These are phyloP conservation scores for Saturnispora dispora DNA, from an alignment of 805 yeast species.

Conservation along the genomic window DNA sequence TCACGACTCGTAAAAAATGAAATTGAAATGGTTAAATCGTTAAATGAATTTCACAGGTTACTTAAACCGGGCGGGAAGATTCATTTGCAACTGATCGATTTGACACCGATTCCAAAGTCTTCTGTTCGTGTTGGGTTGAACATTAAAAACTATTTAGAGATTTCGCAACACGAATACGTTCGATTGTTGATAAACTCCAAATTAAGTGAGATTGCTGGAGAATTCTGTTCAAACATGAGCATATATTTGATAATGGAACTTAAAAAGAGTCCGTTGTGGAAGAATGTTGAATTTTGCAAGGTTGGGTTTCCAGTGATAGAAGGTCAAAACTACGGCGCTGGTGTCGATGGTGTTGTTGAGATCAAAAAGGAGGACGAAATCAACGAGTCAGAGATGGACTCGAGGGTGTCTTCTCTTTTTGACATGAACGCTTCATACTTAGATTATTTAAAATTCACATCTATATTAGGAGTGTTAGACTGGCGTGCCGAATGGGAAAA, in stretches of 20 bases:
- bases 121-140: not conserved
- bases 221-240: conserved; percentile 15
- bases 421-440: conserved; percentile 24
- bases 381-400: conserved; percentile 19
- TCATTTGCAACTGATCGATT: conserved; percentile 25
- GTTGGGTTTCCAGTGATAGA: conserved; percentile 22
- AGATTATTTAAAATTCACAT: conserved; percentile 20
- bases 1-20: conserved; percentile 14
- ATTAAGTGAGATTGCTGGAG: conserved; percentile 4
- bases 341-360: not conserved
- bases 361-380: not conserved
- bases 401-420: conserved; percentile 23
- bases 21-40: conserved; percentile 14
- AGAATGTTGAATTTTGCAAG: conserved; percentile 17
- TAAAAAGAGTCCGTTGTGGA: conserved; percentile 19
- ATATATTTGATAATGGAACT: conserved; percentile 16
- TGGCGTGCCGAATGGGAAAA: conserved; percentile 4
- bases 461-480: conserved; percentile 9
- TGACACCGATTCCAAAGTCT: conserved; percentile 10
- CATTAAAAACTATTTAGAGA: conserved; percentile 1
- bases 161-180: conserved; percentile 3
- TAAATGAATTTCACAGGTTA: conserved; percentile 25
- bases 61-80: conserved; percentile 25
- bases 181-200: conserved; percentile 4
- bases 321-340: conserved; percentile 4